These are phyloP conservation scores for Sedum album DNA, from an alignment of 164 flowering plant genomes.

Conservation along the genomic window DNA sequence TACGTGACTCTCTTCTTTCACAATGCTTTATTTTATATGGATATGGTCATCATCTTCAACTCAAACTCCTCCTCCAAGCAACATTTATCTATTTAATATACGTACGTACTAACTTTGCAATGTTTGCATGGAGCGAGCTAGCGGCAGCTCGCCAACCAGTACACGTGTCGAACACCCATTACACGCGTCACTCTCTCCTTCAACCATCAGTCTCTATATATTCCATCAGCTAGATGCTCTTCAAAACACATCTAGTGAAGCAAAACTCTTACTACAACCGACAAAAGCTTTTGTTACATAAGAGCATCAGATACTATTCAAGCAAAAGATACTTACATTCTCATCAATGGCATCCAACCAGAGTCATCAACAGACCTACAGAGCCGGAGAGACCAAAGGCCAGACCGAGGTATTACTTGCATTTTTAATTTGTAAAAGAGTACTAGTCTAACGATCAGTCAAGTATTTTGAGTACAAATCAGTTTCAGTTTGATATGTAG, in stretches of 20 bases:
- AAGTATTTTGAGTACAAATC: too few relatives aligned
- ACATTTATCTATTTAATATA: too few relatives aligned
- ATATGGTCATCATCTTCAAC: neutral
- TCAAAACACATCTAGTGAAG: neutral
- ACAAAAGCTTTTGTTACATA: neutral
- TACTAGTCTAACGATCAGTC: too few relatives aligned
- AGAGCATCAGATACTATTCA: neutral
- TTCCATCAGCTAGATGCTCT: neutral
- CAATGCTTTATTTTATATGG: neutral
- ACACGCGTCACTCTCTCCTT: conserved; percentile 4
- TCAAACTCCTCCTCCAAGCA: neutral
- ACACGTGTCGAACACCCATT: neutral
- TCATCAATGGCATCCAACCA: conserved; percentile 44
- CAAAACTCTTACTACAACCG: neutral
- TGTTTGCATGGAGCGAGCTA: neutral
- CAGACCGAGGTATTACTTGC: conserved; percentile 41
- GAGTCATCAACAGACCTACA: conserved; percentile 25
- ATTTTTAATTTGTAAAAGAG: too few relatives aligned
- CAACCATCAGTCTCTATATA: neutral
- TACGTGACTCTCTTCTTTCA: neutral
- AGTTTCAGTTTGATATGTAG: too few relatives aligned
- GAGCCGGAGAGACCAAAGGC: conserved; percentile 50
- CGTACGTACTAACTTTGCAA: too few relatives aligned
- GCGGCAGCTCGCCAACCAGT: conserved; percentile 1
- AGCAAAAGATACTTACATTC: neutral